Conservation (phyloP, 805 yeast genomes). For the Wickerhamia fluorescens region DNA sequence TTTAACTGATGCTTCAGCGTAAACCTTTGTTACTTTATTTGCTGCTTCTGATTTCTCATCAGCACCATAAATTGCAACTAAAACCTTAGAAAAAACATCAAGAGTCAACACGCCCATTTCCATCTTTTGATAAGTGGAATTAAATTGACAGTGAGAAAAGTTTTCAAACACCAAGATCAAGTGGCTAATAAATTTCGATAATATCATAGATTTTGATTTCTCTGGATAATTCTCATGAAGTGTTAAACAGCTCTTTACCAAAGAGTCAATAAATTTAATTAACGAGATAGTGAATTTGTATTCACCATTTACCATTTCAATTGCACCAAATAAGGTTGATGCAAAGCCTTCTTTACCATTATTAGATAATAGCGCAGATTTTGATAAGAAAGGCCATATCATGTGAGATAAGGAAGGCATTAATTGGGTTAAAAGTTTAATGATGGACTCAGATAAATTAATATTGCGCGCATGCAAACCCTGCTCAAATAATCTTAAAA, state of each 20-base stretch:
- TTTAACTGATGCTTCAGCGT: conserved; percentile 34
- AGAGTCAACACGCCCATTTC: conserved; percentile 53
- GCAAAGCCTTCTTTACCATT: conserved; percentile 59
- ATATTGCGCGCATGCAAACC: conserved; percentile 52
- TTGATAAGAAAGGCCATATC: conserved; percentile 73
- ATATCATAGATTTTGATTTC: conserved; percentile 42
- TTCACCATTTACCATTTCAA: conserved; percentile 63
- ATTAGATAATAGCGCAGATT: conserved; percentile 57
- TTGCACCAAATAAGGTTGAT: conserved; percentile 55
- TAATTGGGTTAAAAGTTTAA: conserved; percentile 44
- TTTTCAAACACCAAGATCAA: conserved; percentile 68
- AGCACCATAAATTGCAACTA: conserved; percentile 49
- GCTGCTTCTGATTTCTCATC: conserved; percentile 33
- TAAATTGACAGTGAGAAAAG: conserved; percentile 63
- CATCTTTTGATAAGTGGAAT: conserved; percentile 47
- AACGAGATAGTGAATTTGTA: conserved; percentile 58
- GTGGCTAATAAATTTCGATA: conserved; percentile 49
- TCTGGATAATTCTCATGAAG: conserved; percentile 25
- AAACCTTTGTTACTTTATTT: conserved; percentile 35
- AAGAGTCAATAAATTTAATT: conserved; percentile 45
- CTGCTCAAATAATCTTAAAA: conserved; percentile 63
- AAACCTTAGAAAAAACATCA: conserved; percentile 46
- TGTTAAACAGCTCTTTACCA: conserved; percentile 46
- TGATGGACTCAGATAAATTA: conserved; percentile 35
- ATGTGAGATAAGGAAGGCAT: conserved; percentile 48